These are phyloP conservation scores for Metroxylon sagu DNA, from an alignment of 176 grass and related monocot genomes.

Conservation along the genomic window DNA sequence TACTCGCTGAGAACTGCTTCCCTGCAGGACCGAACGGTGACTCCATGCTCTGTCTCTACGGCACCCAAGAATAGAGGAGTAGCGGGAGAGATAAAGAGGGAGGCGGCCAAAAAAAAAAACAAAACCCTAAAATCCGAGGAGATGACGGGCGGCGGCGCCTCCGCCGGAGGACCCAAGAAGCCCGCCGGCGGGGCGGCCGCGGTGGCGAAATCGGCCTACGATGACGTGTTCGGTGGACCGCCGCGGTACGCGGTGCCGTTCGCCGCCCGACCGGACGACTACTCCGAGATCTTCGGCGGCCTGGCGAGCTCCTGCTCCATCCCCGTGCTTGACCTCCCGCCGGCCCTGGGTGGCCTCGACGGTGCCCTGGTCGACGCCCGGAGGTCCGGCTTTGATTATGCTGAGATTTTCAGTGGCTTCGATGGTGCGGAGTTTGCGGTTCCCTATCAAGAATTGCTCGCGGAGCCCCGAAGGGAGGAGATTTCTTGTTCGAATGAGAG, in stretches of 20 bases:
- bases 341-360: constrained; percentile 2
- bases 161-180: background rate
- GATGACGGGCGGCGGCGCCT: constrained; percentile 14
- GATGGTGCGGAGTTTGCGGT: constrained; percentile 58
- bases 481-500: constrained; percentile 29
- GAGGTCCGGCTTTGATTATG: constrained; percentile 36
- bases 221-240: constrained; percentile 64
- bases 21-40: no score
- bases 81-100: no score
- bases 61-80: no score
- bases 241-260: constrained; percentile 42
- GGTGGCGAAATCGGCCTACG: constrained; percentile 28
- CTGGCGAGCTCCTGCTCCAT: constrained; percentile 70
- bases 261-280: constrained; percentile 36
- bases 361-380: background rate
- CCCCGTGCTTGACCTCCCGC: constrained; percentile 74
- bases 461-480: constrained; percentile 27
- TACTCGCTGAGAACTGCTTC: background rate
- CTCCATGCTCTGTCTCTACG: no score
- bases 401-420: constrained; percentile 62
- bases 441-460: constrained; percentile 69
- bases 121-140: constrained; percentile 6
- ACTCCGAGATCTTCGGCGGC: constrained; percentile 71
- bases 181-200: background rate
- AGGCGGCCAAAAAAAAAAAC: no score